Base-by-base conservation (phyloP, 2,329 filamentous ascomycete species). In the Penicillium griseofulvum region DNA sequence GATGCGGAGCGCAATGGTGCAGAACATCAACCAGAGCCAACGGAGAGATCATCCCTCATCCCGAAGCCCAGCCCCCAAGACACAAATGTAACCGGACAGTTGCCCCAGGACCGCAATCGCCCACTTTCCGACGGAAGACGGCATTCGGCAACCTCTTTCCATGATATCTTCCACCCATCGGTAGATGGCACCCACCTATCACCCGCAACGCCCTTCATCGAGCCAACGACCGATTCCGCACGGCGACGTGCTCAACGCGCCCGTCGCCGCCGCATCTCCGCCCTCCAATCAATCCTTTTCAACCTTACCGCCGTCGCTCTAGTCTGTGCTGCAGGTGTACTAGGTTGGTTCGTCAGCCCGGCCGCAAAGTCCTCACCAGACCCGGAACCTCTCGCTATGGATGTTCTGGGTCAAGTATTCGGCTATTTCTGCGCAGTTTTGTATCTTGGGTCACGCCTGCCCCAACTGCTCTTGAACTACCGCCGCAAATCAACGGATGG, bases 401-500 rank as follows among this genome's bases (percentile, higher is more conserved):
- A 87, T 65, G 67, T 86, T 29, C 84, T 86, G 74, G 94, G 94
- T 48, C 94, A 99, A 70, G 78, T 96, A 45, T 97, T 96, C 66
- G 94, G 94, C 36, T 97, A 96, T 75, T 81, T 97, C 45, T 97
- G 93, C 75, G 91, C 94, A 2, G 79, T 85, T 1, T 81, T 97
- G 5, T 97, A 99, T 69, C 89, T 97, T 11, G 90, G 90, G 22
- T 94, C 89, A 0, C 88, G 94, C 9, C 76, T 97, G 7, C 94
- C 94, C 0, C 94, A 99, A 76, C 81, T 99, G 1, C 80, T 97
- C 8, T 84, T 97, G 50, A 99, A 97, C 74, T 96, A 90, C 78
- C 85, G 90, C 19, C 87, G 94, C 59, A 96, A 96, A 77, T 92
- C 88, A 41, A 97, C 92, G 1, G 92, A 97, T 53, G 94, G 94